Evolutionary conservation across 148 eudicot species (phyloP), one percentile per base, ranked within the genome.

Genomic region (Chenopodium suecicum): DNA sequence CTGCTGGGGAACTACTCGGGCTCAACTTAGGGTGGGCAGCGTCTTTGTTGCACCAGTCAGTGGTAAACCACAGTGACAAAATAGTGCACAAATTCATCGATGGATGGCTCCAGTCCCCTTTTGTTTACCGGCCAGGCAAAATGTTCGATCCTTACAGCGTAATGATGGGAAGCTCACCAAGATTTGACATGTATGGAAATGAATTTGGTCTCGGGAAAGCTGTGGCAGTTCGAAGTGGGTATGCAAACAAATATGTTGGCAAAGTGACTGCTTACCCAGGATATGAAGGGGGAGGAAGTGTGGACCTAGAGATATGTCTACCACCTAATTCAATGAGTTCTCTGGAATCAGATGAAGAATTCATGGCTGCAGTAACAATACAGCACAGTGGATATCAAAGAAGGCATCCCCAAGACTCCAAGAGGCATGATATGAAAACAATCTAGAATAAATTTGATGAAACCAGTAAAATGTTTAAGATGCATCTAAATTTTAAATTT

Each of bases 301-400:
- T 92, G 19, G 93, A 92, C 83, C 85, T 92, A 27, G 97, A 92
- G 84, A 92, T 94, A 71, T 92, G 89, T 62, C 78, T 94, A 60
- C 78, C 87, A 7, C 91, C 94, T 4, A 85, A 83, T n/a, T 84
- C 91, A 0, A 91, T 91, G 97, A 82, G 81, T 0, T 87, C 77
- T 52, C 80, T 94, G 0, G 89, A 90, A 77, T 75, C 4, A 2
- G 94, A 92, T 44, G 60, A 54, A 23, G 94, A 91, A 56, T 87
- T 91, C 74, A 92, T 92, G 92, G 85, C 78, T 63, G 86, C 83
- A n/a, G 89, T 84, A 0, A 83, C 82, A 22, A 17, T 50, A 29
- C 50, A 46, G 67, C 17, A 70, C 48, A 16, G 37, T 37, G 34
- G 14, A 10, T 66, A 27, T 34, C 29, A 11, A 13, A 27, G 17